Conservation (phyloP, 2,329 filamentous ascomycete species). For the Emmonsia crescens region DNA sequence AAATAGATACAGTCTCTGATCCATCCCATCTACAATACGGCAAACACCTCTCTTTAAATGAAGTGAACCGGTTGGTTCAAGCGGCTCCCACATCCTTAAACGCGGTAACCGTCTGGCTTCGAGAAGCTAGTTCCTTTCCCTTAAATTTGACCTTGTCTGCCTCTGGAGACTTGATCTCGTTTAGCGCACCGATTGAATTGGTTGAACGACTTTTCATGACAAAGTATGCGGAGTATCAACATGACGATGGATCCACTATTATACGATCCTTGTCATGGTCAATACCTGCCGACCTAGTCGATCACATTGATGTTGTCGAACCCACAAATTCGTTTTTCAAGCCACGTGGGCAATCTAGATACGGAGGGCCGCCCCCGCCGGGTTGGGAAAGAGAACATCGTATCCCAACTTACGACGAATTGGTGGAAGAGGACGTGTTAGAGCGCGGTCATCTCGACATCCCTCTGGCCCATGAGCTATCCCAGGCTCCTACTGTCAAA, state of each 20-base stretch:
- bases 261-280: neutral
- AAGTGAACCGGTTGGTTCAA: neutral
- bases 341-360: neutral
- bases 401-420: neutral
- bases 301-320: neutral
- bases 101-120: neutral
- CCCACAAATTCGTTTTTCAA: neutral
- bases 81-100: neutral
- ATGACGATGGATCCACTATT: neutral
- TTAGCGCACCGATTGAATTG: neutral
- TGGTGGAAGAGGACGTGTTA: neutral
- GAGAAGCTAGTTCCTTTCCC: neutral
- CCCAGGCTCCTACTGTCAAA: neutral
- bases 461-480: neutral
- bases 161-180: neutral
- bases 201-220: neutral
- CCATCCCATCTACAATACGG: neutral
- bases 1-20: neutral
- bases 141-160: neutral
- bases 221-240: neutral
- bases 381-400: neutral
- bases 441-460: constrained; percentile 1
- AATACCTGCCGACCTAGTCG: neutral
- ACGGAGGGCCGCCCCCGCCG: neutral
- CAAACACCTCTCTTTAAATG: neutral